Evolutionary conservation across 768 basidiomycete species (phyloP).

Genomic region (Naganishia vaughanmartiniae): DNA sequence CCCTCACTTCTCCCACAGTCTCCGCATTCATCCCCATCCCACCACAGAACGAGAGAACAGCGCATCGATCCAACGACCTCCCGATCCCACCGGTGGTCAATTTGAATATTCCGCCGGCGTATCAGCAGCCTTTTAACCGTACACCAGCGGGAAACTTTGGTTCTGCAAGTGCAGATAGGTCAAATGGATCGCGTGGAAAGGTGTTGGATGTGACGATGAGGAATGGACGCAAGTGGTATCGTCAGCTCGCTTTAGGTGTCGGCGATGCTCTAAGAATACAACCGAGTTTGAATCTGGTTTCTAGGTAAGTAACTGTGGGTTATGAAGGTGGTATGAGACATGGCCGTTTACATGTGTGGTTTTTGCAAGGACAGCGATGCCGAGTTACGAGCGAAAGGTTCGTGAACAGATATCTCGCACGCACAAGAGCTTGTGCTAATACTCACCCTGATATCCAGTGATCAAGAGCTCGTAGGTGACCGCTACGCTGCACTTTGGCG

Average conservation of each 20-base stretch:
- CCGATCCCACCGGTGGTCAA: slow-evolving; percentile 1
- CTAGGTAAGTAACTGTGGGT: slow-evolving; percentile 39
- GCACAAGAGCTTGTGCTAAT: not conserved
- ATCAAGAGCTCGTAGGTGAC: slow-evolving; percentile 14
- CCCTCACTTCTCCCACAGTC: not conserved
- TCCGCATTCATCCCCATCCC: slow-evolving; percentile 7
- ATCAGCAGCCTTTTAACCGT: slow-evolving; percentile 17
- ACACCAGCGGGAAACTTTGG: not conserved
- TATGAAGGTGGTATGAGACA: not conserved
- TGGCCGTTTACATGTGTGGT: slow-evolving; percentile 11
- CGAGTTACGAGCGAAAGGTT: slow-evolving; percentile 40
- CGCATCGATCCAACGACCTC: too few species aligned
- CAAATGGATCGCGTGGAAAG: not conserved
- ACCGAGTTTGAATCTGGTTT: slow-evolving; percentile 43
- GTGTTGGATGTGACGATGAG: not conserved
- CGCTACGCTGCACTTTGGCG: not conserved
- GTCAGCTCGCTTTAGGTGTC: slow-evolving; percentile 33
- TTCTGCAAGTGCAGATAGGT: not conserved
- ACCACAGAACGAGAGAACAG: not conserved
- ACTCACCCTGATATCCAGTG: not conserved
- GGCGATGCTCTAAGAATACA: slow-evolving; percentile 42
- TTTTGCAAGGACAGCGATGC: slow-evolving; percentile 41
- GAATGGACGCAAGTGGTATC: slow-evolving; percentile 2
- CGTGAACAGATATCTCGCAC: not conserved
- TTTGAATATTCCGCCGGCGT: slow-evolving; percentile 5